phyloP scores from a whole-genome alignment of 768 basidiomycete genomes.

The Russula dissimulans region DNA sequence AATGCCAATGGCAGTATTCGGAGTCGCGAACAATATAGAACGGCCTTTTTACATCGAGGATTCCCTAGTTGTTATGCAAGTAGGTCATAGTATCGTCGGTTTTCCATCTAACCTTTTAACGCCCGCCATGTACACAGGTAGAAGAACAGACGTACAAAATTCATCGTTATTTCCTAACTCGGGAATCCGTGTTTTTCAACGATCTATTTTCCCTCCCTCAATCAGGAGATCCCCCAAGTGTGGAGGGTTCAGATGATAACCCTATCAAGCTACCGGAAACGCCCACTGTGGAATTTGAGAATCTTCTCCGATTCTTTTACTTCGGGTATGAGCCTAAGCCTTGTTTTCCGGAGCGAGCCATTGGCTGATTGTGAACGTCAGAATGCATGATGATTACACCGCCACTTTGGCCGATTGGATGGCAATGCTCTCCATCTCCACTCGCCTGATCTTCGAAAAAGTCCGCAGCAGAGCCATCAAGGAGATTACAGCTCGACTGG shows the following conservation, averaged over 20 bases:
- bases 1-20: too few relatives aligned
- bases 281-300: conserved; percentile 11
- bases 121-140: conserved; percentile 4
- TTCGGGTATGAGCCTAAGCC: conserved; percentile 7
- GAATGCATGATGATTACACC: conserved; percentile 7
- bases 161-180: conserved; percentile 17
- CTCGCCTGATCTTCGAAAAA: conserved; percentile 10
- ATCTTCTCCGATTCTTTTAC: conserved; percentile 20
- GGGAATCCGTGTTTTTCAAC: conserved; percentile 19
- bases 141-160: conserved; percentile 19
- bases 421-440: conserved; percentile 16
- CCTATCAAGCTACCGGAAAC: conserved; percentile 17
- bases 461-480: conserved; percentile 15
- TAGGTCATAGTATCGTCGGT: background rate
- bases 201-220: conserved; percentile 16
- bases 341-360: background rate
- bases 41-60: conserved; percentile 4
- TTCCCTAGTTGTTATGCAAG: conserved; percentile 4
- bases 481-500: conserved; percentile 8
- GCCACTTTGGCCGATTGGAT: conserved; percentile 15
- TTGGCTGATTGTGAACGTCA: background rate
- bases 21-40: too few relatives aligned
- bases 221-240: conserved; percentile 6
- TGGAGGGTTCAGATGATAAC: conserved; percentile 20
- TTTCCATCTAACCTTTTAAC: background rate